phyloP scores from a whole-genome alignment of 1,139 yeast species.

The Zygosaccharomyces sapae region DNA sequence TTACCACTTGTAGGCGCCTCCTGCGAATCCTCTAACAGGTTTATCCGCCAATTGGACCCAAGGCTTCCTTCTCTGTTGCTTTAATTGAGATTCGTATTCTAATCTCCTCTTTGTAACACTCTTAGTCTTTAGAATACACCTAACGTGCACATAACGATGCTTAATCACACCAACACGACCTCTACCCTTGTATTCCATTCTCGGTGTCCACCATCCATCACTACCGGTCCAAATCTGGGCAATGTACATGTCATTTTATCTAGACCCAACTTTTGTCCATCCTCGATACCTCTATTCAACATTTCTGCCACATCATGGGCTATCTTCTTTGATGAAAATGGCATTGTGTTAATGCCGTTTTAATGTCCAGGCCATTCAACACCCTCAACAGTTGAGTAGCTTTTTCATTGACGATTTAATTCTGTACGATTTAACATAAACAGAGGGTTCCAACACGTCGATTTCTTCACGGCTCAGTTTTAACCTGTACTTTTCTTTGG shows the following conservation, averaged over 20 bases:
- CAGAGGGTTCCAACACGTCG: slow-evolving; percentile 77
- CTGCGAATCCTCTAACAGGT: slow-evolving; percentile 43
- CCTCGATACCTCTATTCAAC: slow-evolving; percentile 66
- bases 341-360: slow-evolving; percentile 84
- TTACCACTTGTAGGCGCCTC: slow-evolving; percentile 52
- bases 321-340: slow-evolving; percentile 78
- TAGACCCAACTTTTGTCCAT: slow-evolving; percentile 58
- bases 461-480: slow-evolving; percentile 61
- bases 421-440: slow-evolving; percentile 72
- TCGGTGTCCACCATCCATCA: slow-evolving; percentile 69
- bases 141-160: slow-evolving; percentile 76
- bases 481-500: slow-evolving; percentile 52
- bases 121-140: slow-evolving; percentile 66
- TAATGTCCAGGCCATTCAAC: slow-evolving; percentile 60
- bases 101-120: slow-evolving; percentile 56
- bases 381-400: slow-evolving; percentile 78
- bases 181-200: slow-evolving; percentile 85
- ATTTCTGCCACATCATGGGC: slow-evolving; percentile 75
- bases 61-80: slow-evolving; percentile 46
- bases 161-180: slow-evolving; percentile 79
- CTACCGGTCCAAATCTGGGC: slow-evolving; percentile 89
- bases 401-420: slow-evolving; percentile 84
- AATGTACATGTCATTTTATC: slow-evolving; percentile 61
- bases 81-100: slow-evolving; percentile 53
- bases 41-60: slow-evolving; percentile 42